phyloP scores from a whole-genome alignment of 257 asterid genomes.

The Scutellaria minor region DNA sequence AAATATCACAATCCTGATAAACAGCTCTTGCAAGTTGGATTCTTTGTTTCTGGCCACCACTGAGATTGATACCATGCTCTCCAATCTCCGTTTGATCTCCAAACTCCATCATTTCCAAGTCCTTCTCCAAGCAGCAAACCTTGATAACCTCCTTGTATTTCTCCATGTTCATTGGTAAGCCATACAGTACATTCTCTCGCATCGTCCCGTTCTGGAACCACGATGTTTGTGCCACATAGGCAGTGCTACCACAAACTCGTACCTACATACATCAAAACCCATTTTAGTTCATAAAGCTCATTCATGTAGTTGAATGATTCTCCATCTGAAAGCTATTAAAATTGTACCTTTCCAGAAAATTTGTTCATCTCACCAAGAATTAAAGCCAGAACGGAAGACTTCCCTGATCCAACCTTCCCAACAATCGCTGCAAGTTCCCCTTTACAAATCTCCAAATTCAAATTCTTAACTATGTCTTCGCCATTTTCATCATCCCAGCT shows the following conservation, averaged over 20 bases:
- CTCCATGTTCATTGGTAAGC: constrained; percentile 62
- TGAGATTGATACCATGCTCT: constrained; percentile 96
- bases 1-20: constrained; percentile 88
- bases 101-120: constrained; percentile 93
- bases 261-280: constrained; percentile 43
- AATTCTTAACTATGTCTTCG: constrained; percentile 54
- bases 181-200: constrained; percentile 78
- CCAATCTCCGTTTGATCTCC: constrained; percentile 99
- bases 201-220: constrained; percentile 99
- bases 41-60: constrained; percentile 98
- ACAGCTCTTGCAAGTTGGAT: constrained; percentile 97
- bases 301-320: not conserved
- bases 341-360: constrained; percentile 74
- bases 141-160: constrained; percentile 69
- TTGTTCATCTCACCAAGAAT: constrained; percentile 96
- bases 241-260: constrained; percentile 87
- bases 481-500: constrained; percentile 87
- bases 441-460: constrained; percentile 62
- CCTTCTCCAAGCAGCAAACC: constrained; percentile 93
- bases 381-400: constrained; percentile 84
- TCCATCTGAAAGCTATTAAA: not conserved
- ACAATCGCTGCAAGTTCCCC: constrained; percentile 86
- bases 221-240: constrained; percentile 92
- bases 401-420: constrained; percentile 97
- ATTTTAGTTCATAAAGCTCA: no score